Percentiles rank a stretch among this genome's conserved stretches.
Evolutionary conservation across 1,284 basidiomycete genomes (phyloP).

Genomic region (Trametes sp.): DNA sequence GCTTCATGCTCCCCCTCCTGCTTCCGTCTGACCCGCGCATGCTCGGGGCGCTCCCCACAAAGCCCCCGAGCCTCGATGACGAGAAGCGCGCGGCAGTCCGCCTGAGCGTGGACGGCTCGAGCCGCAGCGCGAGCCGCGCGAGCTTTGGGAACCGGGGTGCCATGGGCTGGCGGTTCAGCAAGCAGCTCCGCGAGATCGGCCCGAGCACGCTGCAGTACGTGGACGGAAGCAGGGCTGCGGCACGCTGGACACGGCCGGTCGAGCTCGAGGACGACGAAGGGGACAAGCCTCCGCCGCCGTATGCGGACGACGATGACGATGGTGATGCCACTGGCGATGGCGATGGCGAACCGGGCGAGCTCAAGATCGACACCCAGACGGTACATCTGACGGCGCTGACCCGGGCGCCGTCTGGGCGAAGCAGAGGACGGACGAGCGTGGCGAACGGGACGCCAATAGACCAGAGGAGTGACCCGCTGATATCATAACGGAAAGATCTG

Average conservation of each 20-base stretch:
- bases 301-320: conserved; percentile 39
- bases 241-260: conserved; percentile 47
- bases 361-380: conserved; percentile 42
- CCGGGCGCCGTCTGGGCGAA: conserved; percentile 66
- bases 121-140: conserved; percentile 46
- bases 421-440: conserved; percentile 60
- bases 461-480: conserved; percentile 15
- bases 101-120: conserved; percentile 45
- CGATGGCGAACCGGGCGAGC: conserved; percentile 38
- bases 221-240: conserved; percentile 65
- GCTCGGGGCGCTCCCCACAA: conserved; percentile 74
- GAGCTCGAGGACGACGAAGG: conserved; percentile 49
- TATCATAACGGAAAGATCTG: conserved; percentile 13
- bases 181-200: conserved; percentile 66
- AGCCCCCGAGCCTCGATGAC: conserved; percentile 48
- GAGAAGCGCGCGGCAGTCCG: conserved; percentile 41
- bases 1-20: conserved; percentile 90
- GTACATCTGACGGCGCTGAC: conserved; percentile 65
- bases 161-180: conserved; percentile 65
- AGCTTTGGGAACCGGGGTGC: conserved; percentile 49
- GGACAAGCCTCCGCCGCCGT: conserved; percentile 37
- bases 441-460: conserved; percentile 38
- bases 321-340: conserved; percentile 33
- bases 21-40: conserved; percentile 83
- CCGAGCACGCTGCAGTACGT: conserved; percentile 69